Conservation (phyloP, 202 grass and related monocot genomes). For the Alloteropsis angusta region DNA sequence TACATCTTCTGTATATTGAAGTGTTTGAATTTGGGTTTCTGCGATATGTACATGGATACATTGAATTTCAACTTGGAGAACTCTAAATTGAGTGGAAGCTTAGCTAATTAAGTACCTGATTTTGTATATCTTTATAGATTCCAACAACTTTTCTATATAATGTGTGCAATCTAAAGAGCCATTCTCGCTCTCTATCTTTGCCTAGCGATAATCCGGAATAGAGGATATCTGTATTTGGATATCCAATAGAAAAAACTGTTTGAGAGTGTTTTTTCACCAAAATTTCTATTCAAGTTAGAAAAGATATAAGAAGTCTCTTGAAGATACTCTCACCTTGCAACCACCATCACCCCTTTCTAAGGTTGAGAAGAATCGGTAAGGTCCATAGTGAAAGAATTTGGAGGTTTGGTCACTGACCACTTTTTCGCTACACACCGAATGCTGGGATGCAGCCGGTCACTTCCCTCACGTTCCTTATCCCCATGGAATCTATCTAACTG, state of each 20-base stretch:
- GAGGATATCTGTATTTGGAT: too few species aligned
- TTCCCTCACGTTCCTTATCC: background rate
- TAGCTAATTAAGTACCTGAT: too few species aligned
- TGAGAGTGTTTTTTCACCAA: too few species aligned
- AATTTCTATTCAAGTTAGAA: too few species aligned
- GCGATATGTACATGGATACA: background rate
- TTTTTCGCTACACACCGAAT: background rate
- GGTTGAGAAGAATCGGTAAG: background rate
- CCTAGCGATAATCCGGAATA: too few species aligned
- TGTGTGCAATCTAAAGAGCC: too few species aligned
- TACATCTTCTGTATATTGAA: background rate
- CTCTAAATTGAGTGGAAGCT: background rate
- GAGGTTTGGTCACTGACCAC: background rate
- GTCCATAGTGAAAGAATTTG: background rate
- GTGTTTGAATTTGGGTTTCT: background rate
- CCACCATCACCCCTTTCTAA: background rate
- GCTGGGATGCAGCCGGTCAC: background rate
- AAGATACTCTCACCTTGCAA: too few species aligned
- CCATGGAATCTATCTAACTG: background rate
- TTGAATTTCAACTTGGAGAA: background rate
- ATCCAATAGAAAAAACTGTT: too few species aligned
- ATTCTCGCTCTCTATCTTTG: too few species aligned
- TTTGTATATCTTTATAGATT: too few species aligned
- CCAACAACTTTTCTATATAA: too few species aligned
- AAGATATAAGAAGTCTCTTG: too few species aligned